Evolutionary conservation across 1,284 basidiomycete genomes (phyloP), one percentile per base, ranked within the genome.

Genomic region (Ceratorhiza oryzae-sativae): DNA sequence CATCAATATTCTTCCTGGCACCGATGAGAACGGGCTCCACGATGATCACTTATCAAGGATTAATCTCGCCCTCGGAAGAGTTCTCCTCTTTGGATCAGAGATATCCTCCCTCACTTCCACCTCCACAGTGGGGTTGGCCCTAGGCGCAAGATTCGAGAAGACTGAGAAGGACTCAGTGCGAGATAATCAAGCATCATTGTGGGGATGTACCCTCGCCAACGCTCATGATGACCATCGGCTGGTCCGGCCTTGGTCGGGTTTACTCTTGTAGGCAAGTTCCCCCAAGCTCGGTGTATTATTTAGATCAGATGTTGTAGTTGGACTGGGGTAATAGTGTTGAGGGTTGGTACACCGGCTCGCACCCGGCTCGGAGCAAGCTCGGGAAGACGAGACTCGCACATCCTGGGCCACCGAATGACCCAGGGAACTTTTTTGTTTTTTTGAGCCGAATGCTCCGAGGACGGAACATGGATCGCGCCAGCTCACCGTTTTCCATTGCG

Each of bases 1-100:
- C 46, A 34, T 18, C 46, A 20, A 67, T 55, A 30, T 36, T 67
- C n/a, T 42, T 20, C 6, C 15, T 49, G 48, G 36, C 25, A 13
- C 46, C 62, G 62, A 55, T 55, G 46, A 3, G 62, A 55, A 30
- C 20, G 25, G 25, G 8, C 62, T 12, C 25, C 15, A 13, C 30
- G 49, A 53, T 67, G 62, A 53, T 67, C 62, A 34, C 34, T 20
- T 49, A 67, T 53, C 62, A 34, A 55, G 62, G 62, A 67, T 25
- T 46, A 55, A 25, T 67, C 23, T 53, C 34, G 48, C 27, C 49
- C 27, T 65, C 36, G 12, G 53, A 32, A 53, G 30, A 18, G 18
- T 34, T 36, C 53, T 23, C 13, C 20, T 55, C 34, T 67, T 6
- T 13, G 41, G 62, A 39, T 67, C 62, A 51, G 23, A 46, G 48